phyloP scores from a whole-genome alignment of 2,329 filamentous ascomycete species.

The Rutstroemia sp. region DNA sequence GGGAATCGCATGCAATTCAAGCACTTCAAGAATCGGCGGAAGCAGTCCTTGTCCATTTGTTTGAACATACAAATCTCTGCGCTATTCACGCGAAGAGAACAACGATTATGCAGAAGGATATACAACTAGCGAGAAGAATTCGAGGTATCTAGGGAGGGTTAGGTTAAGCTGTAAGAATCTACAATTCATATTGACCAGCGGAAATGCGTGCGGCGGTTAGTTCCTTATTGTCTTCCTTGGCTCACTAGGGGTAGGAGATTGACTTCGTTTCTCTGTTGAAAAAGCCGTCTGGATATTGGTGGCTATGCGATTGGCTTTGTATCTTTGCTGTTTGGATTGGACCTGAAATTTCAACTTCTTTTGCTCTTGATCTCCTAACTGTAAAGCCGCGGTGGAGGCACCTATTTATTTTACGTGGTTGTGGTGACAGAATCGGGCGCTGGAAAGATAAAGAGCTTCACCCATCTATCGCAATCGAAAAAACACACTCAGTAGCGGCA shows the following conservation, averaged over 20 bases:
- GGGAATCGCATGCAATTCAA: constrained; percentile 92
- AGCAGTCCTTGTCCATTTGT: constrained; percentile 89
- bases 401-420: too few species aligned
- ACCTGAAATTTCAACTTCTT: background rate
- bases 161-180: constrained; percentile 40
- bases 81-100: constrained; percentile 95
- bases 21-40: constrained; percentile 94
- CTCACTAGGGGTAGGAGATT: too few species aligned
- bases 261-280: background rate
- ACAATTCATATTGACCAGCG: background rate
- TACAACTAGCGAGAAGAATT: constrained; percentile 80
- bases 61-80: constrained; percentile 92
- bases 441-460: too few species aligned
- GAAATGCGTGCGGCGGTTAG: too few species aligned
- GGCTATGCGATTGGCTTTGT: background rate
- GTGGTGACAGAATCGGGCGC: too few species aligned
- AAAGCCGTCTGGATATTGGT: background rate
- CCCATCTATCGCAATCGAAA: too few species aligned
- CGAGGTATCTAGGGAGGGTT: constrained; percentile 68
- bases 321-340: too few species aligned
- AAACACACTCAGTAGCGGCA: too few species aligned
- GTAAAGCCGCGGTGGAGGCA: too few species aligned
- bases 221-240: too few species aligned
- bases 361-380: too few species aligned
- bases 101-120: constrained; percentile 97